Evolutionary conservation across 2,329 filamentous ascomycete species (phyloP).

Genomic region (Colletotrichum sp.): DNA sequence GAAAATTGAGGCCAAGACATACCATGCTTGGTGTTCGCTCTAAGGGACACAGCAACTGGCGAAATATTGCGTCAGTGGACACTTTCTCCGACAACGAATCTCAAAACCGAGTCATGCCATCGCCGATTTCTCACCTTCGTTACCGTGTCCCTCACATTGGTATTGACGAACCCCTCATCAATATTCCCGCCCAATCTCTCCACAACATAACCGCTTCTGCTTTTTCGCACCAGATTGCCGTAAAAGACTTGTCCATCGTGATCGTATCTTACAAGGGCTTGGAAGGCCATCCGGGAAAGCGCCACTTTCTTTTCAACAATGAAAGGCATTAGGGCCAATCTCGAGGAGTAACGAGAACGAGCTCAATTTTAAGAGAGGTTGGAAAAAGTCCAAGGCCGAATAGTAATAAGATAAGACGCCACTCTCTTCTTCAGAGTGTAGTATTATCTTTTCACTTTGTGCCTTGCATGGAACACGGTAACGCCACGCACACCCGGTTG

Average conservation of each 20-base stretch:
- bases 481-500: not conserved
- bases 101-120: not conserved
- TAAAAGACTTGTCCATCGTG: not conserved
- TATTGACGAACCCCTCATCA: not conserved
- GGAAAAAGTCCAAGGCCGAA: not conserved
- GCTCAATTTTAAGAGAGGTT: not conserved
- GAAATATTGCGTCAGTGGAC: not conserved
- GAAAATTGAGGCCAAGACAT: conserved; percentile 31
- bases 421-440: not conserved
- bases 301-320: not conserved
- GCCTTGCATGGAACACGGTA: not conserved
- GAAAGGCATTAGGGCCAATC: not conserved
- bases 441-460: not conserved
- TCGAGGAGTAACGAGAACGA: not conserved
- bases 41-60: conserved; percentile 17
- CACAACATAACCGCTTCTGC: not conserved
- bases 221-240: not conserved
- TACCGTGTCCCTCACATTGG: not conserved
- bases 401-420: not conserved
- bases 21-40: conserved; percentile 21
- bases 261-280: not conserved
- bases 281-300: not conserved
- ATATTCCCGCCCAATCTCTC: not conserved
- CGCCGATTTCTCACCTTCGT: not conserved
- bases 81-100: not conserved